Evolutionary conservation across 768 basidiomycete species (phyloP), one percentile per base, ranked within the genome.

Genomic region (Suillus bovinus): DNA sequence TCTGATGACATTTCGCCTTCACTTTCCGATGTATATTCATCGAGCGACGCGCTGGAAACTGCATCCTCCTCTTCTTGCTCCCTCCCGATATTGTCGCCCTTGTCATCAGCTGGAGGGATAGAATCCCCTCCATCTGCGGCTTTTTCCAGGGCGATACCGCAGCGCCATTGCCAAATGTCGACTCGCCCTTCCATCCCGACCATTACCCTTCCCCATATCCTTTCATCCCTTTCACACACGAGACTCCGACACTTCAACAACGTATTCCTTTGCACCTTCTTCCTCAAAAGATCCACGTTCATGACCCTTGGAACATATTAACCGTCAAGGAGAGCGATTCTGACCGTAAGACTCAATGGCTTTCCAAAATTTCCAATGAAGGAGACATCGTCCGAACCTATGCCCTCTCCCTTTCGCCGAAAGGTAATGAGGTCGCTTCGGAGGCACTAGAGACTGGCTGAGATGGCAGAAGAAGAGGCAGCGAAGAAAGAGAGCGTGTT

Each of bases 131-230:
- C n/a, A n/a, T n/a, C n/a, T n/a, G n/a, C n/a, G n/a, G n/a, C n/a
- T n/a, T n/a, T n/a, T n/a, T n/a, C n/a, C n/a, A n/a, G n/a, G n/a
- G n/a, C n/a, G n/a, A n/a, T n/a, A n/a, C n/a, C n/a, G n/a, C n/a
- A n/a, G n/a, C n/a, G n/a, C 22, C 34, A 7, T 17, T 50, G 9
- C 34, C 59, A 22, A 16, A 56, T 13, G 1, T 58, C 1, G 66
- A 60, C 27, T 69, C 61, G 16, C 62, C 69, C 4, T 81, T 80
- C 62, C 66, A 76, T 60, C 66, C 69, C 0, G 64, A 67, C 14
- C 71, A 74, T 41, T 81, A 82, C 53, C 78, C 80, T 9, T 60
- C 68, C 20, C 77, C 76, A 20, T 81, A 80, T 79, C 79, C 81
- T 4, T 59, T 77, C 5, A 66, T 69, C 1, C 82, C 82, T 0